Conservation (phyloP, 2,329 filamentous ascomycete genomes). For the Ophiostoma novo-ulmi region DNA sequence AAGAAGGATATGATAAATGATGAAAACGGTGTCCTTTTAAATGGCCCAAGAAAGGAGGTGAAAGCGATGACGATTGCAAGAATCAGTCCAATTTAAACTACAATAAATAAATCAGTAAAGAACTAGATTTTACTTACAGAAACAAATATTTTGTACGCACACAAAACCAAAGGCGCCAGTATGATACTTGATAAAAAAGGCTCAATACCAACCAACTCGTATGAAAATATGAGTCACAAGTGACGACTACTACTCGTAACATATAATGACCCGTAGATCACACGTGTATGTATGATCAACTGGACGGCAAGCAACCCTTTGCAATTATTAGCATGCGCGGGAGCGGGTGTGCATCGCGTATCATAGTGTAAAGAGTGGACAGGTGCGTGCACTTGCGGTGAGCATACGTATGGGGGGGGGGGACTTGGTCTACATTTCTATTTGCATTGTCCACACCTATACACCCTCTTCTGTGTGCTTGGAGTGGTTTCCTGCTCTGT, state of each 20-base stretch:
- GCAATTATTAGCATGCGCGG: not conserved
- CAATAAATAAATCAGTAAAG: too few relatives aligned
- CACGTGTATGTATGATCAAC: not conserved
- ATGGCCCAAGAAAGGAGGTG: too few relatives aligned
- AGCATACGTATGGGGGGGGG: not conserved
- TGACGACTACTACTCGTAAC: not conserved
- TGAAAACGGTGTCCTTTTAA: too few relatives aligned
- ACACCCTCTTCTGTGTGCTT: not conserved
- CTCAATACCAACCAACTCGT: not conserved
- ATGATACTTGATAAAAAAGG: too few relatives aligned
- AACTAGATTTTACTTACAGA: too few relatives aligned
- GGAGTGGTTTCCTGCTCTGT: not conserved
- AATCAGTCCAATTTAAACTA: too few relatives aligned
- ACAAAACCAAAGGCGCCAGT: not conserved
- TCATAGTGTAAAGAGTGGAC: not conserved
- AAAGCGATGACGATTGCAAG: too few relatives aligned
- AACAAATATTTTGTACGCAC: too few relatives aligned
- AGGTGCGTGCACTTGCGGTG: constrained; percentile 12
- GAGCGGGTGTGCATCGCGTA: not conserved
- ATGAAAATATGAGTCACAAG: not conserved
- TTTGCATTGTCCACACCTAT: not conserved
- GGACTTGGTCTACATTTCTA: too few relatives aligned
- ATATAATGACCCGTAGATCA: not conserved
- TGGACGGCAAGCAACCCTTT: not conserved
- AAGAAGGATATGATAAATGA: too few relatives aligned